Evolutionary conservation across 1,284 basidiomycete species (phyloP).

Genomic region (Fomitiporia mediterranea): DNA sequence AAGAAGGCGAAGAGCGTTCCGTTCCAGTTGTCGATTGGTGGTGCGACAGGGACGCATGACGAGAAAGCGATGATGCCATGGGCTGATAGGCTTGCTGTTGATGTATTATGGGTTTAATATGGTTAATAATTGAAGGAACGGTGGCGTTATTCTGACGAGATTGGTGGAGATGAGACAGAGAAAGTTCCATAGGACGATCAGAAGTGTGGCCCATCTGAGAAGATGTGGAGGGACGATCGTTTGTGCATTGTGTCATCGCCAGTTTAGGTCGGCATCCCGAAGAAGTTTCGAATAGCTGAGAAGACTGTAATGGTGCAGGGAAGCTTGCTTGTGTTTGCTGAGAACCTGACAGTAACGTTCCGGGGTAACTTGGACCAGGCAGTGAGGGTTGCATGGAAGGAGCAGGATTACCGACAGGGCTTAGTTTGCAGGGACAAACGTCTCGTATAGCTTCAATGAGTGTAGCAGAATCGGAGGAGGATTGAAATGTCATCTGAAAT

Average conservation of each 20-base stretch:
- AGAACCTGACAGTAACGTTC: not conserved
- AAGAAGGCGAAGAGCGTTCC: not conserved
- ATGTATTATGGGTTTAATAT: too few relatives aligned
- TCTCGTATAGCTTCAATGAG: constrained; percentile 59
- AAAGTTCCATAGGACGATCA: constrained; percentile 7
- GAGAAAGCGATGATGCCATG: not conserved
- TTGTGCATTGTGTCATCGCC: constrained; percentile 3
- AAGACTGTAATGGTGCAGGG: not conserved
- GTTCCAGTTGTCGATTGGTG: not conserved
- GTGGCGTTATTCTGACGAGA: not conserved
- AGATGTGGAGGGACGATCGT: not conserved
- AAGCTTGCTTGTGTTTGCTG: not conserved
- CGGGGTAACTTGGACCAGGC: not conserved
- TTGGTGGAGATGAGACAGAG: constrained; percentile 3
- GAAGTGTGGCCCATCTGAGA: constrained; percentile 3
- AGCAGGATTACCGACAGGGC: constrained; percentile 25
- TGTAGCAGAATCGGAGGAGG: constrained; percentile 41
- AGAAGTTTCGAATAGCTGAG: constrained; percentile 1
- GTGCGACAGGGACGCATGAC: not conserved
- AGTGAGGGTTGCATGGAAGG: constrained; percentile 15
- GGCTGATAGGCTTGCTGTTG: not conserved
- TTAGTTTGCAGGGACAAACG: constrained; percentile 68
- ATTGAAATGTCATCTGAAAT: constrained; percentile 66
- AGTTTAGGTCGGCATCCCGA: not conserved
- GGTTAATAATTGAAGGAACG: not conserved